Evolutionary conservation across 495 filamentous ascomycete species (phyloP).

Genomic region (Umbilicaria muhlenbergii): DNA sequence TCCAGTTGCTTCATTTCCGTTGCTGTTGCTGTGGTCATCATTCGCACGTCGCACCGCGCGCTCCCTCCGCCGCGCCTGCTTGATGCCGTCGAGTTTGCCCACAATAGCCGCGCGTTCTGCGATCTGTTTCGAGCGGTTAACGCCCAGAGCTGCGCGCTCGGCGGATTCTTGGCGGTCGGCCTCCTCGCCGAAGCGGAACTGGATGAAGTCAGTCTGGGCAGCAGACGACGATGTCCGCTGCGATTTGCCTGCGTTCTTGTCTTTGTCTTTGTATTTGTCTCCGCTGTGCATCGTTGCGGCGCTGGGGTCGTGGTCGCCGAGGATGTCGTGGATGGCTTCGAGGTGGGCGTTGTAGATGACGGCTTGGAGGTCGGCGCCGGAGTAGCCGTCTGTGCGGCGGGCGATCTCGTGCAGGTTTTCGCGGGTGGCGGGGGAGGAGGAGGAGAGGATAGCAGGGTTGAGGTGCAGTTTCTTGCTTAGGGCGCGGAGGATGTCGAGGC

Average conservation of each 20-base stretch:
- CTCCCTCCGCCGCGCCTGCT: conserved; percentile 27
- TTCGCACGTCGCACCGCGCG: conserved; percentile 5
- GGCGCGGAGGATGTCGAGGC: conserved; percentile 73
- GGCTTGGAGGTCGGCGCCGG: conserved; percentile 87
- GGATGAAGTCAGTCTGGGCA: conserved; percentile 41
- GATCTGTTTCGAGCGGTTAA: conserved; percentile 31
- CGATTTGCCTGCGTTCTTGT: conserved; percentile 11
- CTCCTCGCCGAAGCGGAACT: conserved; percentile 66
- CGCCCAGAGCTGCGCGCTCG: conserved; percentile 22
- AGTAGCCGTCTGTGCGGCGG: conserved; percentile 71
- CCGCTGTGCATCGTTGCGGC: conserved; percentile 15
- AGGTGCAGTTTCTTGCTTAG: conserved; percentile 66
- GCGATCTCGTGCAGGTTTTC: conserved; percentile 46
- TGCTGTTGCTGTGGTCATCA: conserved; percentile 6
- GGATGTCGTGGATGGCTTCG: conserved; percentile 86
- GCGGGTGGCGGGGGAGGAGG: conserved; percentile 5
- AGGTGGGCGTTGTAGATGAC: conserved; percentile 92
- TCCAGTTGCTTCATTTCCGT: conserved; percentile 11
- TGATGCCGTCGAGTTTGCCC: conserved; percentile 59
- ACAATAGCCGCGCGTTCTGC: conserved; percentile 57
- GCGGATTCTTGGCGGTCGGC: conserved; percentile 17
- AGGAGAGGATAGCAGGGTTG: conserved; percentile 34
- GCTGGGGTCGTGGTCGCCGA: conserved; percentile 46
- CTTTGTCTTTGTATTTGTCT: conserved; percentile 14
- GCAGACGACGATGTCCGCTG: too few species aligned